Percentiles rank a stretch among this genome's conserved stretches.
Evolutionary conservation across 306 rosid genomes (phyloP).

Genomic region (Aeschynomene evenia): DNA sequence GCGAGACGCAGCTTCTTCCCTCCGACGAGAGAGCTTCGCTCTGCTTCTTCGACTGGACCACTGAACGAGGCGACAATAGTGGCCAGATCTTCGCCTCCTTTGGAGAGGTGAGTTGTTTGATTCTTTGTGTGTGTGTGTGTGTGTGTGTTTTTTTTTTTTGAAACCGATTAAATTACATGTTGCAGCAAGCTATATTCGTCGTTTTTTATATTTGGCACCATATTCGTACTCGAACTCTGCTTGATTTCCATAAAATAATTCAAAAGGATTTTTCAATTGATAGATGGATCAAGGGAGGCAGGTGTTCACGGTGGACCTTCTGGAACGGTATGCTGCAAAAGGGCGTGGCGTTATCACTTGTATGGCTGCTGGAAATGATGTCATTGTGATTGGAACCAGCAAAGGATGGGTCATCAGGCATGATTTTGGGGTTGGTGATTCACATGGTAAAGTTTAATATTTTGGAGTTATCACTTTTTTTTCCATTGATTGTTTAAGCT

Average conservation of each 20-base stretch:
- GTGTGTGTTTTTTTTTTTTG: no score
- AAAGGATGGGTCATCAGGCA: slow-evolving; percentile 95
- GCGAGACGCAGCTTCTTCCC: no score
- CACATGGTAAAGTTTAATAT: slow-evolving; percentile 49
- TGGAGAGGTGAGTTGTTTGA: no score
- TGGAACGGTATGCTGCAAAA: slow-evolving; percentile 86
- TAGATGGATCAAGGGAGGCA: slow-evolving; percentile 86
- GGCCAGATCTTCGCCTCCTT: no score
- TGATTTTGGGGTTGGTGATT: slow-evolving; percentile 90
- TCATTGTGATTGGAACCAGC: slow-evolving; percentile 85
- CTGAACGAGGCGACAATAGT: no score
- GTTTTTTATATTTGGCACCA: background rate
- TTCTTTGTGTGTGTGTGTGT: no score
- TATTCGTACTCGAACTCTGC: background rate
- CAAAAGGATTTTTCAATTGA: background rate
- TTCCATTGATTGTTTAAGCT: background rate
- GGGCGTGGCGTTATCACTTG: slow-evolving; percentile 89
- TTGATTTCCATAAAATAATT: background rate
- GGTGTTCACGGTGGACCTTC: slow-evolving; percentile 89
- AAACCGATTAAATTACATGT: no score
- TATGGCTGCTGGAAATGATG: slow-evolving; percentile 93
- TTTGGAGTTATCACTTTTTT: background rate
- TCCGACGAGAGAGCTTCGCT: no score
- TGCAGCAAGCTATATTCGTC: no score
- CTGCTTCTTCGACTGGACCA: no score